Percentiles rank a stretch among this genome's conserved stretches.
phyloP scores from a whole-genome alignment of 352 stramenopile species.

The Pythium brachiatum region DNA sequence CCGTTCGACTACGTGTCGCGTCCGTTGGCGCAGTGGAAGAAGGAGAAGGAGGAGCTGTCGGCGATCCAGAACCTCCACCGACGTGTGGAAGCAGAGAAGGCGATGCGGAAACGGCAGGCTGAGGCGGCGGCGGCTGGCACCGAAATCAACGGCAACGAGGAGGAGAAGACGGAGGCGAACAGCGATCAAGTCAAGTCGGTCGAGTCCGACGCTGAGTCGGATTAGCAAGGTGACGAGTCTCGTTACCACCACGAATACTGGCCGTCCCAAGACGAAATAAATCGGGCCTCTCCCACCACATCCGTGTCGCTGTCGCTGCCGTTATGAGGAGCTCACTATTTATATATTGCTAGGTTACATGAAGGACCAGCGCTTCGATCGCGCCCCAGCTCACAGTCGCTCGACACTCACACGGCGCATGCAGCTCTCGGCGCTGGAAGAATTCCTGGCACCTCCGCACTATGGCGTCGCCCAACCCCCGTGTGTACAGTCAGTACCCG shows the following conservation, averaged over 20 bases:
- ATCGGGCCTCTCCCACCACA: not conserved
- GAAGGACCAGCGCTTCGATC: too few relatives aligned
- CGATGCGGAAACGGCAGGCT: constrained; percentile 21
- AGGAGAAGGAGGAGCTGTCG: constrained; percentile 62
- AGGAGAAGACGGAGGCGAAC: not conserved
- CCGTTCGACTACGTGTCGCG: constrained; percentile 70
- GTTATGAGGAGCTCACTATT: not conserved
- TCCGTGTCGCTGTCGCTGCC: not conserved
- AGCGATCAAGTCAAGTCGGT: not conserved
- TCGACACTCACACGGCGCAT: not conserved
- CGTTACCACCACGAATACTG: not conserved
- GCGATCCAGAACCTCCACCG: constrained; percentile 22
- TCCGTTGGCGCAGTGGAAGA: constrained; percentile 66
- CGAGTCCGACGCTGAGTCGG: constrained; percentile 9
- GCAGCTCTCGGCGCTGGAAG: not conserved
- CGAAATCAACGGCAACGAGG: not conserved
- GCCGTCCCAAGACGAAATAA: not conserved
- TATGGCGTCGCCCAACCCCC: not conserved
- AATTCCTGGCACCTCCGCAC: not conserved
- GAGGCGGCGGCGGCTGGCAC: not conserved
- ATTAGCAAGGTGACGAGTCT: not conserved
- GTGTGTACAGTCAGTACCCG: not conserved
- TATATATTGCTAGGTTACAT: not conserved
- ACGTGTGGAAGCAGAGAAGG: constrained; percentile 25
- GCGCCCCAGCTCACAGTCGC: too few relatives aligned